Conservation (phyloP, 345 rosid species). For the Hibiscus trionum region DNA sequence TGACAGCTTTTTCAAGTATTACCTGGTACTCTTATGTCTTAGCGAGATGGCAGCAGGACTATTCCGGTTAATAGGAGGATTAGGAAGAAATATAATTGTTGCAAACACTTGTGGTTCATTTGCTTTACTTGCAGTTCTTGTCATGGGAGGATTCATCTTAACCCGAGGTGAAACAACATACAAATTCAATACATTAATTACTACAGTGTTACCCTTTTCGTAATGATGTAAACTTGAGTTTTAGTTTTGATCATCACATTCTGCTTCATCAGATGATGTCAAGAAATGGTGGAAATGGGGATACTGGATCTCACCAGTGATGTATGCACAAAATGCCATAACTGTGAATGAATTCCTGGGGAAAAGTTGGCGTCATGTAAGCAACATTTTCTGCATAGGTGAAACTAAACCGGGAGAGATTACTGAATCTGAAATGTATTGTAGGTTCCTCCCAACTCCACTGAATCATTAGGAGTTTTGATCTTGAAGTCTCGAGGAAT, state of each 20-base stretch:
- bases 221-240: background rate
- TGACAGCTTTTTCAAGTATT: constrained; percentile 52
- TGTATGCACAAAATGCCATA: constrained; percentile 54
- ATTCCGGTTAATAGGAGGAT: constrained; percentile 45
- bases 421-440: constrained; percentile 3
- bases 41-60: constrained; percentile 55
- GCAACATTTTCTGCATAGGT: constrained; percentile 2
- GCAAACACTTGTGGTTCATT: constrained; percentile 57
- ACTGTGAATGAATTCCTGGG: constrained; percentile 64
- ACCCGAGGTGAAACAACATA: constrained; percentile 31
- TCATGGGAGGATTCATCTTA: constrained; percentile 57
- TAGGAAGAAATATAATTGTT: constrained; percentile 52
- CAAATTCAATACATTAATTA: background rate
- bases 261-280: constrained; percentile 31
- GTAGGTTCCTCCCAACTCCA: constrained; percentile 46
- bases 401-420: background rate
- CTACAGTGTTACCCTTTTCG: background rate
- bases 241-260: constrained; percentile 7
- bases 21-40: constrained; percentile 32
- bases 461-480: constrained; percentile 59
- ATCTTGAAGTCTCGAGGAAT: constrained; percentile 61
- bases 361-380: constrained; percentile 52
- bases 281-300: constrained; percentile 71
- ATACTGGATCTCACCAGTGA: constrained; percentile 61
- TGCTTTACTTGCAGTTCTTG: constrained; percentile 34